These are phyloP conservation scores for Suillus paluster DNA, from an alignment of 768 basidiomycete species.

Conservation along the genomic window DNA sequence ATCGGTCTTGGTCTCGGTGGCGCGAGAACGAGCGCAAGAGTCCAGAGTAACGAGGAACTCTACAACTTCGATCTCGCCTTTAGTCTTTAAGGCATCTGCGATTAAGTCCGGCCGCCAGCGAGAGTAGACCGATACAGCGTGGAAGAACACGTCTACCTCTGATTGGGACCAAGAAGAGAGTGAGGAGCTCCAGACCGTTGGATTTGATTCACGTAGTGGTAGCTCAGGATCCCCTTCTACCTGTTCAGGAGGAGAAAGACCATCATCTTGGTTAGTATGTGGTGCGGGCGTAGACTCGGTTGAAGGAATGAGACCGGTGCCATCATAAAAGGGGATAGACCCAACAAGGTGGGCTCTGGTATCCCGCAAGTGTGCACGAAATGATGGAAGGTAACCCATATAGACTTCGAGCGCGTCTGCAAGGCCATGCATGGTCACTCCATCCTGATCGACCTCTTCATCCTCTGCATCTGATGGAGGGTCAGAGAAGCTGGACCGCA, in stretches of 20 bases:
- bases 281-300: background rate
- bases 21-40: slow-evolving; percentile 30
- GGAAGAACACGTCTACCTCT: slow-evolving; percentile 79
- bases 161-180: slow-evolving; percentile 56
- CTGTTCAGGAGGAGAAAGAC: background rate
- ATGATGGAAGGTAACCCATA: slow-evolving; percentile 29
- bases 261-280: background rate
- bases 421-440: background rate
- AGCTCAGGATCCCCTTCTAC: background rate
- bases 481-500: background rate
- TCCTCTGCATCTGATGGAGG: background rate
- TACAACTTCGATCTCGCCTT: slow-evolving; percentile 68
- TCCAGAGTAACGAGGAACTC: slow-evolving; percentile 65
- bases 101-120: slow-evolving; percentile 80
- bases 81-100: slow-evolving; percentile 65
- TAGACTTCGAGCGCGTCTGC: slow-evolving; percentile 18
- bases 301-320: too few relatives aligned
- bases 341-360: slow-evolving; percentile 24
- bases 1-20: slow-evolving; percentile 3
- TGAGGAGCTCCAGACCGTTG: background rate
- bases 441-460: background rate
- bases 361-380: slow-evolving; percentile 30
- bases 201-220: background rate
- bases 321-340: background rate
- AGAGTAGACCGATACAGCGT: slow-evolving; percentile 66